Percentiles rank a stretch among this genome's conserved stretches.
Conservation (phyloP, 106 monocot genomes). For the Agapanthus africanus region DNA sequence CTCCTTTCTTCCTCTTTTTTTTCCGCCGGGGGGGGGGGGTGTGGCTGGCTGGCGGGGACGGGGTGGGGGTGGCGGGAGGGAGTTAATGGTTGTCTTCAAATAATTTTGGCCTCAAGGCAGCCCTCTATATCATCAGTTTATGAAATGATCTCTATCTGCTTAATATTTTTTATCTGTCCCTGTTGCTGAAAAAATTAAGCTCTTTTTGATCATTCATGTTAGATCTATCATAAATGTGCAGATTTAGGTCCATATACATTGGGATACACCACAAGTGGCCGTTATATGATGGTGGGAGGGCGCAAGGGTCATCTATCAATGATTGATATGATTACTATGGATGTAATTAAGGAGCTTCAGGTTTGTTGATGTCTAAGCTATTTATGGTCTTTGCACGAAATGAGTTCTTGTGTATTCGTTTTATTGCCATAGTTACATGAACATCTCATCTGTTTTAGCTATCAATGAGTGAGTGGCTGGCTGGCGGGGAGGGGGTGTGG, state of each 20-base stretch:
- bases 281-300: slow-evolving; percentile 76
- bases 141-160: neutral
- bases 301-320: slow-evolving; percentile 85
- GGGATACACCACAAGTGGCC: slow-evolving; percentile 50
- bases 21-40: too few relatives aligned
- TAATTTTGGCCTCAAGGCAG: neutral
- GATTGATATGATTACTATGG: slow-evolving; percentile 69
- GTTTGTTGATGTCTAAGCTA: slow-evolving; percentile 17
- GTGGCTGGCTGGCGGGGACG: too few relatives aligned
- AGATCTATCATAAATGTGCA: slow-evolving; percentile 9
- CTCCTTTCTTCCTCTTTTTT: too few relatives aligned
- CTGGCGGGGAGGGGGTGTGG: too few relatives aligned
- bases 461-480: neutral
- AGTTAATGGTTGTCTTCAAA: neutral
- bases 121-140: neutral
- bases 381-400: neutral
- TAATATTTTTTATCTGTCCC: neutral
- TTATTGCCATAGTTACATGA: neutral
- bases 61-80: too few relatives aligned
- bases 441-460: neutral
- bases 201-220: neutral
- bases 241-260: too few relatives aligned
- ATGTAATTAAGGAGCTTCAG: slow-evolving; percentile 81
- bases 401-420: neutral
- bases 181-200: neutral